phyloP scores from a whole-genome alignment of 768 basidiomycete genomes.

The Tricholoma sp. region DNA sequence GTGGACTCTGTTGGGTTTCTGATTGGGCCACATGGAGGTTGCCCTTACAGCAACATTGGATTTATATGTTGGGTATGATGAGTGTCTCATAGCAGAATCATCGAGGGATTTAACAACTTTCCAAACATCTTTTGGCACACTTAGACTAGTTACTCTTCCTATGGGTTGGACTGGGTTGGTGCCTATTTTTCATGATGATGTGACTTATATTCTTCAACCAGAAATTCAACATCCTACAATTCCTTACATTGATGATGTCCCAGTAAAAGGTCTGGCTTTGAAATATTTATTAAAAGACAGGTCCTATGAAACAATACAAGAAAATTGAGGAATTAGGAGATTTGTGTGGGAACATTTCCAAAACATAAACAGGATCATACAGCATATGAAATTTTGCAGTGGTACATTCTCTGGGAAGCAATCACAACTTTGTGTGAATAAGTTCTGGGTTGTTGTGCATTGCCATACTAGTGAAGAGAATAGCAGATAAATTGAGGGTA shows the following conservation, averaged over 20 bases:
- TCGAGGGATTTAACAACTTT: background rate
- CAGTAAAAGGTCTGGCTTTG: constrained; percentile 12
- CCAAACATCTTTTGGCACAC: background rate
- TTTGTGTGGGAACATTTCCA: too few relatives aligned
- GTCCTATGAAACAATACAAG: constrained; percentile 27
- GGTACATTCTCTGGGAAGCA: constrained; percentile 35
- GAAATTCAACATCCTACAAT: constrained; percentile 10
- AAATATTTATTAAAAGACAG: constrained; percentile 9
- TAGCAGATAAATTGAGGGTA: constrained; percentile 19
- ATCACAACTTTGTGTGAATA: constrained; percentile 22
- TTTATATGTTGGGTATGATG: background rate
- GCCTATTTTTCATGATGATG: constrained; percentile 27
- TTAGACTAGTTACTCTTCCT: background rate
- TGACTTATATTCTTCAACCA: constrained; percentile 9
- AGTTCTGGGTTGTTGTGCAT: constrained; percentile 25
- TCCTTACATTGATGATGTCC: constrained; percentile 17
- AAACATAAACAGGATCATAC: constrained; percentile 30
- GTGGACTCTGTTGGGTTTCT: too few relatives aligned
- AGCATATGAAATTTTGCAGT: constrained; percentile 30
- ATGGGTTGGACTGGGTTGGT: constrained; percentile 30
- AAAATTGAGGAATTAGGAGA: constrained; percentile 36
- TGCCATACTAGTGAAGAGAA: constrained; percentile 23
- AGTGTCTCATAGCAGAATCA: background rate
- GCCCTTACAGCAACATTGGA: too few relatives aligned
- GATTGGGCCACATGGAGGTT: too few relatives aligned